Conservation (phyloP, 768 basidiomycete genomes). For the Leccinum longicurvipes region DNA sequence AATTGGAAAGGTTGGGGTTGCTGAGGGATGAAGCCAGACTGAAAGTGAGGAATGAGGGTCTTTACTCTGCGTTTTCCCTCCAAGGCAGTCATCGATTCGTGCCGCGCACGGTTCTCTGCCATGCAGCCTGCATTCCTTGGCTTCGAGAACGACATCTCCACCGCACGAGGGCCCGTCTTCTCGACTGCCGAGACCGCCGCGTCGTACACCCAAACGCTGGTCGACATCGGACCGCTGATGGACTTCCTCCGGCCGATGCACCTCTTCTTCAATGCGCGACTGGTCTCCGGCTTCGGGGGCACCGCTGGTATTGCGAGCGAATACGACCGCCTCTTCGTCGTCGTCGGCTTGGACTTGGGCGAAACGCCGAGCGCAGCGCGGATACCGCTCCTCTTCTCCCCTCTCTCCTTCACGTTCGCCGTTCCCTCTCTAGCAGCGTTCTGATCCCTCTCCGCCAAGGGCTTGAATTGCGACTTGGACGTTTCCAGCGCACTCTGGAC, state of each 20-base stretch:
- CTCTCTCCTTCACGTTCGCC: slow-evolving; percentile 12
- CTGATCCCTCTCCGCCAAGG: slow-evolving; percentile 41
- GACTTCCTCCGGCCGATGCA: slow-evolving; percentile 53
- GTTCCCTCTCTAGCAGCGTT: slow-evolving; percentile 9
- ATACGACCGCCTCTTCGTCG: not conserved
- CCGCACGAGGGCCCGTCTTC: slow-evolving; percentile 12
- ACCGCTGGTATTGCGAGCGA: not conserved
- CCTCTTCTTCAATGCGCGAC: slow-evolving; percentile 50
- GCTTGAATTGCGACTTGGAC: slow-evolving; percentile 55
- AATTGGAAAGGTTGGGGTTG: not conserved
- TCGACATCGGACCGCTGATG: slow-evolving; percentile 32
- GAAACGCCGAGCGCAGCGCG: slow-evolving; percentile 28
- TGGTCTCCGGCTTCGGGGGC: slow-evolving; percentile 11
- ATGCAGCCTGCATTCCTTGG: not conserved
- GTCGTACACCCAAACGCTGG: slow-evolving; percentile 46
- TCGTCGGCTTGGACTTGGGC: slow-evolving; percentile 11
- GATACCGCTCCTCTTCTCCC: slow-evolving; percentile 13
- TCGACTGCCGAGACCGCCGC: slow-evolving; percentile 47
- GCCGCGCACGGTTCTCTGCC: slow-evolving; percentile 17
- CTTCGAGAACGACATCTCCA: slow-evolving; percentile 22
- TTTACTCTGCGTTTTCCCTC: slow-evolving; percentile 19
- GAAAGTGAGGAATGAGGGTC: slow-evolving; percentile 17
- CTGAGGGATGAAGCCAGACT: not conserved
- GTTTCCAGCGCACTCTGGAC: slow-evolving; percentile 50
- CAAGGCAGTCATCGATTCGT: slow-evolving; percentile 23